phyloP scores from a whole-genome alignment of 163 green algal genomes.

The Chloroidium sp. region DNA sequence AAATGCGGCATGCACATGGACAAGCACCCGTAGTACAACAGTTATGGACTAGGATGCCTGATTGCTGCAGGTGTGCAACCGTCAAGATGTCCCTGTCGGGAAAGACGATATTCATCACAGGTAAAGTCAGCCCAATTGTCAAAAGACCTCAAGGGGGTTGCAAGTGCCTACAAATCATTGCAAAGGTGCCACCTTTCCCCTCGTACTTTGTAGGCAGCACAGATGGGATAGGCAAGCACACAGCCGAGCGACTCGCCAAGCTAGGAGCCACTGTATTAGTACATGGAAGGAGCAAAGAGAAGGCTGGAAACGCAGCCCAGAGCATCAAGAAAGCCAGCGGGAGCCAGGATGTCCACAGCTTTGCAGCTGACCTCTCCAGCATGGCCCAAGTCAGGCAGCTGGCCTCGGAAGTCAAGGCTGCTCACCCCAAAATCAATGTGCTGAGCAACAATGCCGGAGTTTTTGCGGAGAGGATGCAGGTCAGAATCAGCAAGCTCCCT shows the following conservation, averaged over 20 bases:
- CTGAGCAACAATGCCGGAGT: conserved; percentile 56
- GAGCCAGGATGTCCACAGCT: conserved; percentile 7
- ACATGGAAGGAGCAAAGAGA: conserved; percentile 25
- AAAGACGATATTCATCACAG: neutral
- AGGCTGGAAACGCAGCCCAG: conserved; percentile 13
- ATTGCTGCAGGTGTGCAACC: too few species aligned
- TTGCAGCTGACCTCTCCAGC: conserved; percentile 37
- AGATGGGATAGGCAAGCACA: conserved; percentile 53
- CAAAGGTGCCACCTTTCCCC: neutral
- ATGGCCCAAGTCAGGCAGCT: conserved; percentile 30
- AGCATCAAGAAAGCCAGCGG: conserved; percentile 1
- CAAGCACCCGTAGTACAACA: too few species aligned
- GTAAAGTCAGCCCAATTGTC: neutral
- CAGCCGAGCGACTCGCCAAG: conserved; percentile 23
- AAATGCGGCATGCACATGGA: too few species aligned
- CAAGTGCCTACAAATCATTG: neutral
- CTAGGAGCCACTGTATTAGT: conserved; percentile 32
- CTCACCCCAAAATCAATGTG: conserved; percentile 21
- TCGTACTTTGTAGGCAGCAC: conserved; percentile 14
- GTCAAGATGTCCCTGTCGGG: neutral
- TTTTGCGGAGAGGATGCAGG: neutral
- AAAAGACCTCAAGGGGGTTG: neutral
- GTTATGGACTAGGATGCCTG: too few species aligned
- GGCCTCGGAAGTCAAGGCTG: conserved; percentile 28
- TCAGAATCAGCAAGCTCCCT: neutral